Percentiles rank a stretch among this genome's conserved stretches.
Conservation (phyloP, 2,329 filamentous ascomycete species). For the Hymenoscyphus scutula region DNA sequence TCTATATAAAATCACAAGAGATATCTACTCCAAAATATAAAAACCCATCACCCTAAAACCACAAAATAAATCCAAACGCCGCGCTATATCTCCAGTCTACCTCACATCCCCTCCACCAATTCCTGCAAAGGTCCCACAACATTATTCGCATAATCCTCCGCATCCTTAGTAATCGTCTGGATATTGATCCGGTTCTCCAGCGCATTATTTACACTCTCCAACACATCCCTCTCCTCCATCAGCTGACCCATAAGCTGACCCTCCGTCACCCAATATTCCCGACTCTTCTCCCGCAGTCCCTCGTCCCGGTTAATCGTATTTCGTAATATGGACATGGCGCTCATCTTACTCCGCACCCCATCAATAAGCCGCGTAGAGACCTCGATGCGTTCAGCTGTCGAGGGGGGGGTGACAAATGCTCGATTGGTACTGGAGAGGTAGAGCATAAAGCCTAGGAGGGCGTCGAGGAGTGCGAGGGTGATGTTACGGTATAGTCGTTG, state of each 20-base stretch:
- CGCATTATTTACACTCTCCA: slow-evolving; percentile 68
- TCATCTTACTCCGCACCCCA: slow-evolving; percentile 62
- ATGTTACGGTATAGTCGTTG: slow-evolving; percentile 62
- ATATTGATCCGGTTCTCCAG: slow-evolving; percentile 64
- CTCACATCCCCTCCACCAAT: background rate
- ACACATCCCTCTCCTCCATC: slow-evolving; percentile 75
- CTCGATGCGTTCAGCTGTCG: slow-evolving; percentile 66
- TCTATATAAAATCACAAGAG: no score
- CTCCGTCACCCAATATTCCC: slow-evolving; percentile 80
- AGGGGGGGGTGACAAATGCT: slow-evolving; percentile 63
- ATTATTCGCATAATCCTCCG: slow-evolving; percentile 57
- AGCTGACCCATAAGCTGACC: slow-evolving; percentile 68
- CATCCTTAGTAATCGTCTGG: slow-evolving; percentile 57
- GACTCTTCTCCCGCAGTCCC: slow-evolving; percentile 61
- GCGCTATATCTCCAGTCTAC: background rate
- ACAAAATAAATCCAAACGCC: background rate
- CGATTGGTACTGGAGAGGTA: slow-evolving; percentile 79
- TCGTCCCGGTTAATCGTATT: slow-evolving; percentile 78
- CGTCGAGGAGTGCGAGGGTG: slow-evolving; percentile 64
- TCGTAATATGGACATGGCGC: slow-evolving; percentile 70
- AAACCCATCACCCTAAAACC: background rate
- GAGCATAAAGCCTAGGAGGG: slow-evolving; percentile 59
- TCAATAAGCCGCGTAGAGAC: slow-evolving; percentile 54
- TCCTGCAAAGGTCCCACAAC: slow-evolving; percentile 34
- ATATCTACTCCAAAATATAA: background rate